These are phyloP conservation scores for Fomitopsis betulina DNA, from an alignment of 1,284 basidiomycete genomes.

Conservation along the genomic window DNA sequence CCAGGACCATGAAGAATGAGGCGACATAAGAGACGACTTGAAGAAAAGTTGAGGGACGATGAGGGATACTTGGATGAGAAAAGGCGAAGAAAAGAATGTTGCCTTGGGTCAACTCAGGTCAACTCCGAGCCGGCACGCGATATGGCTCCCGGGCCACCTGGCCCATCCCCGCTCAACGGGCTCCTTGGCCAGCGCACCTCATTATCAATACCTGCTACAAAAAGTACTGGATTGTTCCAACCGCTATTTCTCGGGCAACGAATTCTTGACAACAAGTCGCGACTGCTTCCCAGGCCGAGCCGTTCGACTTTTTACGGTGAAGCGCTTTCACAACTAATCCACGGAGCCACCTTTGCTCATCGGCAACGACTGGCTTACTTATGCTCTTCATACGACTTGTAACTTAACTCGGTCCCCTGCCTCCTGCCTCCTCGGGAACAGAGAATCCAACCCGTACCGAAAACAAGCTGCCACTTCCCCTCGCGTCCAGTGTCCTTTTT, in stretches of 20 bases:
- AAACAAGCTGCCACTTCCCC: no score
- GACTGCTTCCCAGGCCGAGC: neutral
- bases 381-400: neutral
- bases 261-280: neutral
- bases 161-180: neutral
- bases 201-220: neutral
- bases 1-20: neutral
- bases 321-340: neutral
- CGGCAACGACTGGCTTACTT: neutral
- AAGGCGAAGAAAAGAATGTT: no score
- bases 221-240: neutral
- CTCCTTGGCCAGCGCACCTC: neutral
- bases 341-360: neutral
- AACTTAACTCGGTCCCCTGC: no score
- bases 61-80: no score
- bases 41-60: neutral
- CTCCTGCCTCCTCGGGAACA: no score
- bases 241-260: neutral
- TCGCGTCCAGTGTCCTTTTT: no score
- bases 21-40: neutral
- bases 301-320: neutral
- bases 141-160: neutral
- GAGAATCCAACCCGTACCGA: no score
- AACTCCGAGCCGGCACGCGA: neutral
- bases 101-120: neutral